A percentile compares a stretch with the other conserved stretches of the same genome.
These are phyloP conservation scores for Sporothrix curviconia DNA, from an alignment of 2,329 filamentous ascomycete species.

Conservation along the genomic window DNA sequence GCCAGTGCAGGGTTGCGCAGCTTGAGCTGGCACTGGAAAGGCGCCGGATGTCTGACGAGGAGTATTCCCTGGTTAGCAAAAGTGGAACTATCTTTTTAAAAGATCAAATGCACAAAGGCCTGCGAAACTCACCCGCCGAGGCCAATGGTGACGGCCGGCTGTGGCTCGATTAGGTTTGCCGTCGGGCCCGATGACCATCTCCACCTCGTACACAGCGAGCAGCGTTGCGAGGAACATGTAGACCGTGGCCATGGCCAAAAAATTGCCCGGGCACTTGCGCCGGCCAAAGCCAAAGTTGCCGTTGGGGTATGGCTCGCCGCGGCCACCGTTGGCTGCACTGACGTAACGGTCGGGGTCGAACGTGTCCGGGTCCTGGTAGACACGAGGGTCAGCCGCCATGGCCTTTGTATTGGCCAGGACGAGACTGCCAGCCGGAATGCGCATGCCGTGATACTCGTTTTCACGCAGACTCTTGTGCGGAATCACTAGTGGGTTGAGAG, in stretches of 20 bases:
- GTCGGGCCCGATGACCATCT: constrained; percentile 18
- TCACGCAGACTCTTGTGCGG: constrained; percentile 49
- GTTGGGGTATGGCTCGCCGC: constrained; percentile 39
- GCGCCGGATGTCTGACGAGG: constrained; percentile 18
- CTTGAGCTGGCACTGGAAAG: constrained; percentile 18
- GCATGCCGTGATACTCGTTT: constrained; percentile 50
- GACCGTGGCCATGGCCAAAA: constrained; percentile 40
- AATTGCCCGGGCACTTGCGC: constrained; percentile 43
- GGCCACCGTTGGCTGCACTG: constrained; percentile 9
- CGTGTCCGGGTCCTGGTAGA: constrained; percentile 35
- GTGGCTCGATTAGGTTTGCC: constrained; percentile 19
- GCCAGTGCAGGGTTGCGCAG: constrained; percentile 13
- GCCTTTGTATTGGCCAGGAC: constrained; percentile 38
- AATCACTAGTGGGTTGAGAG: constrained; percentile 43
- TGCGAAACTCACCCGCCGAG: constrained; percentile 18
- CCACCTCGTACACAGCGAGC: constrained; percentile 26
- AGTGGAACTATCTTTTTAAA: too few species aligned
- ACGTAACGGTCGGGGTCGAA: constrained; percentile 43
- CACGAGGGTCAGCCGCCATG: constrained; percentile 36
- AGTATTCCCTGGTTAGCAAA: too few species aligned
- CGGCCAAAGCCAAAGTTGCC: constrained; percentile 49
- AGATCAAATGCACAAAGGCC: too few species aligned
- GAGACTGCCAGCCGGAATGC: constrained; percentile 48
- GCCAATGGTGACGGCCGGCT: constrained; percentile 19
- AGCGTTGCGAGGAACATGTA: constrained; percentile 36